phyloP scores from a whole-genome alignment of 2,329 filamentous ascomycete genomes.

The Piedraia hortae region DNA sequence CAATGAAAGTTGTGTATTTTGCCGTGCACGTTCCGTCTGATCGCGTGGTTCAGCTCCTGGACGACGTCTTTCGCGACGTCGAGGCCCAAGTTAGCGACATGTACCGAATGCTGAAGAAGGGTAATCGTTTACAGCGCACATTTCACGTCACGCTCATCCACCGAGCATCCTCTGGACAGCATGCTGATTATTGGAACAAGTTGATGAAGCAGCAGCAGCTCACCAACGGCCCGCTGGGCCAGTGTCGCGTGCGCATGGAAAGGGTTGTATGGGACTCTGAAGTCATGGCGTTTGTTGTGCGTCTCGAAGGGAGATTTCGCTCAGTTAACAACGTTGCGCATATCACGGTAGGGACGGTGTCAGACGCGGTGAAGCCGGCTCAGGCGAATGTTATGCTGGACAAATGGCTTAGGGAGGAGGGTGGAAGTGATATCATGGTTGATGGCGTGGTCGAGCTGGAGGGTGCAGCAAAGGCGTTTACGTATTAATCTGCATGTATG shows the following conservation, averaged over 20 bases:
- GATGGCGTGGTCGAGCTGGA: constrained; percentile 27
- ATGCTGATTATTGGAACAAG: constrained; percentile 46
- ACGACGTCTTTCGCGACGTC: constrained; percentile 36
- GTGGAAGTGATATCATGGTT: constrained; percentile 23
- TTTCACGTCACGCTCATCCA: constrained; percentile 95
- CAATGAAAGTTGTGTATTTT: constrained; percentile 35
- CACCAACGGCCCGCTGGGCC: constrained; percentile 25
- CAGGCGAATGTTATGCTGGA: constrained; percentile 72
- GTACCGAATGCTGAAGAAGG: constrained; percentile 47
- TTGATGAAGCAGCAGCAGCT: constrained; percentile 27
- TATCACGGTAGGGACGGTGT: constrained; percentile 65
- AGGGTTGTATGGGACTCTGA: constrained; percentile 56
- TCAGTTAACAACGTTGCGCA: constrained; percentile 60
- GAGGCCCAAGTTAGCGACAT: constrained; percentile 31
- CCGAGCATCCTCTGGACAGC: constrained; percentile 30
- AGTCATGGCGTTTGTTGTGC: constrained; percentile 75
- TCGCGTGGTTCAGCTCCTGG: constrained; percentile 30
- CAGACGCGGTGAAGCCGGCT: constrained; percentile 53
- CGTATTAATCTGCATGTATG: no score
- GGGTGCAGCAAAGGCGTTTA: constrained; percentile 26
- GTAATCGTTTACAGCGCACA: constrained; percentile 46
- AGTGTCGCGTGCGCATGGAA: constrained; percentile 34
- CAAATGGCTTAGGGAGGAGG: constrained; percentile 40
- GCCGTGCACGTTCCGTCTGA: constrained; percentile 26
- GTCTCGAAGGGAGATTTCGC: constrained; percentile 29